phyloP scores from a whole-genome alignment of 2,329 filamentous ascomycete species.

The Thielaviopsis punctulata region DNA sequence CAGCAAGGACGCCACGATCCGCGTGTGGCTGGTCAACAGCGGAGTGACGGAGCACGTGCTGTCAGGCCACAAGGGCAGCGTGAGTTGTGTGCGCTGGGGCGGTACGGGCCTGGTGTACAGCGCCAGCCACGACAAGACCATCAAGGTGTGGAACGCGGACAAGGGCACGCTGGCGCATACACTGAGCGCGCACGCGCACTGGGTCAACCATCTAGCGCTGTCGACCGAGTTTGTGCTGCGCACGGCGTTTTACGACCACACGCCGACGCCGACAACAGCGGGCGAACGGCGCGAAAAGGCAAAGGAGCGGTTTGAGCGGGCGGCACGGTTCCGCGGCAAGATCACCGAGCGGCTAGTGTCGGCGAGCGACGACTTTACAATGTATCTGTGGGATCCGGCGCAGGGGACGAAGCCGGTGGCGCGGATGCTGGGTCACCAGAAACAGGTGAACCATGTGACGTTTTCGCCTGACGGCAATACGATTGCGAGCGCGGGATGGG shows the following conservation, averaged over 20 bases:
- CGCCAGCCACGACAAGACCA: slow-evolving; percentile 75
- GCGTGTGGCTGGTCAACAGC: slow-evolving; percentile 71
- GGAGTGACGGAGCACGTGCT: slow-evolving; percentile 67
- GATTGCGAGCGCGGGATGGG: slow-evolving; percentile 79
- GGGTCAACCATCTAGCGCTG: slow-evolving; percentile 87
- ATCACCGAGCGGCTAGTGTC: slow-evolving; percentile 74
- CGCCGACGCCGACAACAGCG: slow-evolving; percentile 25
- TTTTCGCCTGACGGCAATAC: slow-evolving; percentile 81
- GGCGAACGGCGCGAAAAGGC: slow-evolving; percentile 57
- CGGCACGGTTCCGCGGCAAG: slow-evolving; percentile 57
- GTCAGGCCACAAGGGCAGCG: slow-evolving; percentile 72
- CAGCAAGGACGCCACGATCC: slow-evolving; percentile 75
- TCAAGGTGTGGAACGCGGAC: slow-evolving; percentile 75
- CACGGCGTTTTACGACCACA: slow-evolving; percentile 76
- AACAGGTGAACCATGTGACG: slow-evolving; percentile 87
- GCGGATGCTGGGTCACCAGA: slow-evolving; percentile 85
- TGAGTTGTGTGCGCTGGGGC: slow-evolving; percentile 88
- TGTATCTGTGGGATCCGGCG: slow-evolving; percentile 85
- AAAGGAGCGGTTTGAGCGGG: slow-evolving; percentile 68
- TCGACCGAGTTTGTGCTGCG: slow-evolving; percentile 82
- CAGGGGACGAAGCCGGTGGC: slow-evolving; percentile 66
- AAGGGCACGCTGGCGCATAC: slow-evolving; percentile 68
- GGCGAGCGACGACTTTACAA: slow-evolving; percentile 87
- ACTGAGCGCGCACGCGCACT: slow-evolving; percentile 70
- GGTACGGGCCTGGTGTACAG: slow-evolving; percentile 76